Evolutionary conservation across 331 rosid species (phyloP).

Genomic region (Prunus yedoensis): DNA sequence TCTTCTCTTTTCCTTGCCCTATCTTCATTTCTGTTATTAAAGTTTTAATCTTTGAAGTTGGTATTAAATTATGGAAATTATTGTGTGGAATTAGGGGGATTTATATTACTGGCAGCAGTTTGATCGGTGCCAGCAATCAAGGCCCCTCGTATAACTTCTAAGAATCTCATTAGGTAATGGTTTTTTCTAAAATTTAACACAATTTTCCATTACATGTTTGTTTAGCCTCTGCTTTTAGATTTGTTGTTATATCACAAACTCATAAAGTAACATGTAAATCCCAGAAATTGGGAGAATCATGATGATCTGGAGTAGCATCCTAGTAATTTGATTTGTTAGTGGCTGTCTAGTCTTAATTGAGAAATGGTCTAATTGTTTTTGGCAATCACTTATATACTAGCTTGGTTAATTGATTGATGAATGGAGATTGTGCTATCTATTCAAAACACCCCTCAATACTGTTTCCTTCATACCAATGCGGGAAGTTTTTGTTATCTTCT

Average conservation of each 20-base stretch:
- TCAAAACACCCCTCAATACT: not conserved
- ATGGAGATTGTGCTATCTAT: not conserved
- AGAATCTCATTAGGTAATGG: slow-evolving; percentile 81
- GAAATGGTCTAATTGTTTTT: not conserved
- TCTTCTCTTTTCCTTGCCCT: not conserved
- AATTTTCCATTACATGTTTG: not conserved
- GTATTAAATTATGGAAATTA: slow-evolving; percentile 8
- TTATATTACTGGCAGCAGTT: slow-evolving; percentile 87
- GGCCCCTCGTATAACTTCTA: slow-evolving; percentile 94
- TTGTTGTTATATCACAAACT: no score
- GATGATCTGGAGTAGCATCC: not conserved
- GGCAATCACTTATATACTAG: not conserved
- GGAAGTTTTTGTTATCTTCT: not conserved
- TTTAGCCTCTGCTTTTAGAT: not conserved
- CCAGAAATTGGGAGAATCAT: not conserved
- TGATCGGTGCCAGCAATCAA: slow-evolving; percentile 95
- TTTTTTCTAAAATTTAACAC: not conserved
- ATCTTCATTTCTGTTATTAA: not conserved
- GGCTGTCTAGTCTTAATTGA: not conserved
- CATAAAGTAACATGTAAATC: not conserved
- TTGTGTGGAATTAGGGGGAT: slow-evolving; percentile 62
- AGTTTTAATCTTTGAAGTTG: not conserved
- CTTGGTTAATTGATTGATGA: not conserved
- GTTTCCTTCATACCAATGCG: not conserved
- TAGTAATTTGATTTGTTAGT: not conserved